Conservation (phyloP, 2,329 filamentous ascomycete genomes). For the Dryadomyces sulphureus region DNA sequence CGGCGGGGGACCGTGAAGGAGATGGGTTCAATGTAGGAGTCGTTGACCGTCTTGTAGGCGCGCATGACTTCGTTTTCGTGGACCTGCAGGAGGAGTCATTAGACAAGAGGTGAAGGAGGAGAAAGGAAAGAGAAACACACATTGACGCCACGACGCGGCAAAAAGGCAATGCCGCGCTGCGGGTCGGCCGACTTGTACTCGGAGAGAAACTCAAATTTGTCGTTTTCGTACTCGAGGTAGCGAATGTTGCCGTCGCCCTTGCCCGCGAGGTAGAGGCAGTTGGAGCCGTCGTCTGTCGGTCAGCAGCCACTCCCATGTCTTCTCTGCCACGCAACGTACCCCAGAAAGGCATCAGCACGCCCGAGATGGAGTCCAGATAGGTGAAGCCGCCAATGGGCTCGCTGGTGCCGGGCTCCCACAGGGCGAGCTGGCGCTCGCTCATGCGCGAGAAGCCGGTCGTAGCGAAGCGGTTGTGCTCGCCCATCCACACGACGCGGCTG, state of each 20-base stretch:
- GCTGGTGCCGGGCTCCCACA: conserved; percentile 82
- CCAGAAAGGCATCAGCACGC: conserved; percentile 99
- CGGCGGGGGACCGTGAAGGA: conserved; percentile 93
- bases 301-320: conserved; percentile 9
- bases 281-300: conserved; percentile 64
- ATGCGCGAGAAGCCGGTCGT: conserved; percentile 97
- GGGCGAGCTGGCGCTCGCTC: conserved; percentile 90
- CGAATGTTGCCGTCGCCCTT: conserved; percentile 99
- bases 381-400: conserved; percentile 85
- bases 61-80: conserved; percentile 95
- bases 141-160: conserved; percentile 90
- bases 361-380: conserved; percentile 86
- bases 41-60: conserved; percentile 94
- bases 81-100: conserved; percentile 30
- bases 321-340: conserved; percentile 29
- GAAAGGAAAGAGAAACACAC: conserved; percentile 22
- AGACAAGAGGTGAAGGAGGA: not conserved
- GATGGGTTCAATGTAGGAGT: conserved; percentile 86
- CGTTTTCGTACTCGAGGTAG: conserved; percentile 96
- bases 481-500: conserved; percentile 92
- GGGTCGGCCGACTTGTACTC: conserved; percentile 96
- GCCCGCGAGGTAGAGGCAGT: conserved; percentile 89
- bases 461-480: conserved; percentile 87
- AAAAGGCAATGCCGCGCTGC: conserved; percentile 84
- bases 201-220: conserved; percentile 94